Base-by-base conservation (phyloP, 2,329 filamentous ascomycete genomes). In the Sphaerostilbella broomeana region DNA sequence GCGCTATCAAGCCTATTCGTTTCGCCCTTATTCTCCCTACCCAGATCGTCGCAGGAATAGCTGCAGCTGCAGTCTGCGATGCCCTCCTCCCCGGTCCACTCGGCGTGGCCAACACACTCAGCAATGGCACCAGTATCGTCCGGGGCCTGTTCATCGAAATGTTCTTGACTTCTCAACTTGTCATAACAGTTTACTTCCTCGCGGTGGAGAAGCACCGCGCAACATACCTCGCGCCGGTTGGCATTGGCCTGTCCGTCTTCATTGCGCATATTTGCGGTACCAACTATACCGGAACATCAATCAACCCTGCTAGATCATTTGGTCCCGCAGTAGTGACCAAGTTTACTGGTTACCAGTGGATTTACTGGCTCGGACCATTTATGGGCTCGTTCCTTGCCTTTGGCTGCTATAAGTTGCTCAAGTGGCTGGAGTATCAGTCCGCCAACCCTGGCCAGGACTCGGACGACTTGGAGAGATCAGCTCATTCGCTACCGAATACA, bases 121-220 rank as follows among this genome's bases (percentile, higher is more conserved):
- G 67, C 2, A 63, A 64, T 9, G 70, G 69, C 10, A 65, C 72
- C 4, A 73, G 62, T 42, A 62, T 69, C 8, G 64, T 64, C 0
- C 77, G 77, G 43, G 80, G 79, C 6, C 62, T 84, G 27, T 81
- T 84, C 52, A 71, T 84, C 33, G 80, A 84, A 57, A 72, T 79
- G 63, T 79, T 83, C 50, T 64, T 82, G 25, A 84, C 79, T 0
- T 64, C 75, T 0, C 69, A 81, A 53, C 65, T 84, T 8, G 71
- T 82, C 6, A 65, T 84, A 38, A 73, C 78, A 3, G 75, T 84
- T 20, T 75, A 79, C 56, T 81, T 86, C 73, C 68, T 86, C 30
- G 81, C 81, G 0, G 75, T 77, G 4, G 81, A 86, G 56, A 86
- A 87, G 62, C 81, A 86, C 57, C 78, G 79, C 30, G 76, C 77